phyloP scores from a whole-genome alignment of 2,329 filamentous ascomycete genomes.

The Paradendryphiella salina region DNA sequence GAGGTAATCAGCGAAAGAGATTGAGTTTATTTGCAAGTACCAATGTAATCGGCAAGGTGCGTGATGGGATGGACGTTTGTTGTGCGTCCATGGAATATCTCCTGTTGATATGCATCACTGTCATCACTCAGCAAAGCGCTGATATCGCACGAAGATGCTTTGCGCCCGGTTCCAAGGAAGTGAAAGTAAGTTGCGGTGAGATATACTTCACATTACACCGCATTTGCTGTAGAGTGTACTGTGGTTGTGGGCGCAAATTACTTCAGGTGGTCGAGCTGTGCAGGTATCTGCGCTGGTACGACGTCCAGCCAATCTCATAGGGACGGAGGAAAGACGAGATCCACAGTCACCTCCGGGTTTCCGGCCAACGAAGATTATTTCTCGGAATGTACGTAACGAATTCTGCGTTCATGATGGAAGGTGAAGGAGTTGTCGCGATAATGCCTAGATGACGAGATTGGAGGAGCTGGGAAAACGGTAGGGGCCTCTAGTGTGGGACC shows the following conservation, averaged over 20 bases:
- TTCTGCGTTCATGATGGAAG: neutral
- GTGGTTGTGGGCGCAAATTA: too few relatives aligned
- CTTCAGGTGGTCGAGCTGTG: too few relatives aligned
- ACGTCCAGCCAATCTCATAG: too few relatives aligned
- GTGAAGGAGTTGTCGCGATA: neutral
- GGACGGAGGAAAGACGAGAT: too few relatives aligned
- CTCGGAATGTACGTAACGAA: neutral
- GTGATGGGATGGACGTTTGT: neutral
- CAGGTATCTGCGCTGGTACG: too few relatives aligned
- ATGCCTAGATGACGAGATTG: constrained; percentile 3
- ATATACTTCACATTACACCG: neutral
- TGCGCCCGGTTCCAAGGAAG: neutral
- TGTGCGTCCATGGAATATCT: neutral
- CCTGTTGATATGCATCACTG: neutral
- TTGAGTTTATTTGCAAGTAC: neutral
- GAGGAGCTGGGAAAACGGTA: neutral
- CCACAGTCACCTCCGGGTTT: too few relatives aligned
- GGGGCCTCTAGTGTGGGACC: neutral
- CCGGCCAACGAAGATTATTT: too few relatives aligned
- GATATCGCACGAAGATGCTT: neutral
- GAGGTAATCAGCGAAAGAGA: neutral
- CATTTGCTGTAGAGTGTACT: neutral
- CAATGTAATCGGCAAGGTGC: neutral
- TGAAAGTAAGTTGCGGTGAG: neutral
- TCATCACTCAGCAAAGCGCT: neutral